Evolutionary conservation across 176 grass and related monocot genomes (phyloP).

Genomic region (Luzula sylvatica): DNA sequence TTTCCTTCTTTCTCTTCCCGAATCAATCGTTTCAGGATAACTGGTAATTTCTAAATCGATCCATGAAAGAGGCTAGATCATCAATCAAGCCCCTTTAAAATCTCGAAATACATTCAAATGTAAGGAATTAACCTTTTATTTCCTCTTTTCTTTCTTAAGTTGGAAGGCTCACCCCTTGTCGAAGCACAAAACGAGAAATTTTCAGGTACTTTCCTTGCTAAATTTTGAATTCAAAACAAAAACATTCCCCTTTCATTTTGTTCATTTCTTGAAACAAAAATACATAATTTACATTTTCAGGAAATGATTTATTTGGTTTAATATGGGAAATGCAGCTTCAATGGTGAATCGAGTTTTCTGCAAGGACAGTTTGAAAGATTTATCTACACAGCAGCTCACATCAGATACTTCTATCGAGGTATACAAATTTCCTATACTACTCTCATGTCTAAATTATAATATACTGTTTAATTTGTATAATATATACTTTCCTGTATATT

Average conservation of each 20-base stretch:
- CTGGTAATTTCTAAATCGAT: no score
- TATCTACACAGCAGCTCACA: conserved; percentile 40
- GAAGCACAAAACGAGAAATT: conserved; percentile 98
- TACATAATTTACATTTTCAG: conserved; percentile 60
- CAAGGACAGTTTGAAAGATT: conserved; percentile 20
- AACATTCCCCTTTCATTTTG: not conserved
- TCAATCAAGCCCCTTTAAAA: no score
- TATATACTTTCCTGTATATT: not conserved
- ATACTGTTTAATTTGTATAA: no score
- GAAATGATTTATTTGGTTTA: conserved; percentile 92
- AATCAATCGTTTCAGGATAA: no score
- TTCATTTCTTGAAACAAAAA: conserved; percentile 29
- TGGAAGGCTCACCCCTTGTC: conserved; percentile 84
- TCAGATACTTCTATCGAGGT: conserved; percentile 91
- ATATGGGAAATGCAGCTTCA: conserved; percentile 94
- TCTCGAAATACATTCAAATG: no score
- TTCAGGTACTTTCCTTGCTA: conserved; percentile 29
- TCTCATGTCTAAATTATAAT: not conserved
- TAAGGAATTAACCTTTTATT: not conserved
- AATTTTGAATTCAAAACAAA: not conserved
- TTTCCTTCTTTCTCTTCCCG: no score
- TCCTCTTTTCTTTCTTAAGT: conserved; percentile 24
- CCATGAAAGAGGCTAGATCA: no score
- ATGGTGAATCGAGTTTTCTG: conserved; percentile 96
- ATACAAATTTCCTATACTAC: not conserved